These are phyloP conservation scores for Starmerella riodocensis DNA, from an alignment of 805 yeast genomes.

Conservation along the genomic window DNA sequence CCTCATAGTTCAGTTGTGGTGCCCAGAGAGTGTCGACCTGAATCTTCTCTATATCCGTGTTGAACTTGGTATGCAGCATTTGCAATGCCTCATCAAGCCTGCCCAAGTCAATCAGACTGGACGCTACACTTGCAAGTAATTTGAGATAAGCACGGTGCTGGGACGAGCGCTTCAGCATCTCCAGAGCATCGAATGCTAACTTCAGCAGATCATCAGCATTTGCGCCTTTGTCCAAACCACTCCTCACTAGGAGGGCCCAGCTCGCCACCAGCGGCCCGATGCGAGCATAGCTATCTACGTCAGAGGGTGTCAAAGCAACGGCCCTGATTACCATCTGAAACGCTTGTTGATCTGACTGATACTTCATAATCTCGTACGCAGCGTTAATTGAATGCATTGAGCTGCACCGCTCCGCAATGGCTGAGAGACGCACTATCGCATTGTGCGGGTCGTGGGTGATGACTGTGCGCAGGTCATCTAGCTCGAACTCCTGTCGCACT, in stretches of 20 bases:
- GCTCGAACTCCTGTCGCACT: conserved; percentile 7
- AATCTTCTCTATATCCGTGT: neutral
- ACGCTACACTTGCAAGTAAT: neutral
- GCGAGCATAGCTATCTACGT: conserved; percentile 1
- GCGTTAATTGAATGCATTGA: conserved; percentile 4
- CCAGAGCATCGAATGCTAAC: neutral
- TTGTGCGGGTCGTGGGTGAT: neutral
- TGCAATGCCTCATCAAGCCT: neutral
- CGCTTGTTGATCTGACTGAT: neutral
- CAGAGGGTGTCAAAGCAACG: neutral
- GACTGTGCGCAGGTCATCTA: conserved; percentile 7
- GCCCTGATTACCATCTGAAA: neutral
- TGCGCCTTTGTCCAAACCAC: neutral
- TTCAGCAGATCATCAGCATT: neutral
- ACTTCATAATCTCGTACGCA: conserved; percentile 4
- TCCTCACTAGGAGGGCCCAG: neutral
- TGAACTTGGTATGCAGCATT: neutral
- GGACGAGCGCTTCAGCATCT: neutral
- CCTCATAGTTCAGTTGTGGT: neutral
- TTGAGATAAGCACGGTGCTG: neutral
- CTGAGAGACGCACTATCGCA: conserved; percentile 1
- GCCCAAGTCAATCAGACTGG: neutral
- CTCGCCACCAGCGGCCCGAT: neutral
- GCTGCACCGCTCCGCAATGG: neutral
- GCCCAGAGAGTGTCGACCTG: neutral